Percentiles rank a stretch among this genome's conserved stretches.
Conservation (phyloP, 2,329 filamentous ascomycete species). For the Claviceps arundinis region DNA sequence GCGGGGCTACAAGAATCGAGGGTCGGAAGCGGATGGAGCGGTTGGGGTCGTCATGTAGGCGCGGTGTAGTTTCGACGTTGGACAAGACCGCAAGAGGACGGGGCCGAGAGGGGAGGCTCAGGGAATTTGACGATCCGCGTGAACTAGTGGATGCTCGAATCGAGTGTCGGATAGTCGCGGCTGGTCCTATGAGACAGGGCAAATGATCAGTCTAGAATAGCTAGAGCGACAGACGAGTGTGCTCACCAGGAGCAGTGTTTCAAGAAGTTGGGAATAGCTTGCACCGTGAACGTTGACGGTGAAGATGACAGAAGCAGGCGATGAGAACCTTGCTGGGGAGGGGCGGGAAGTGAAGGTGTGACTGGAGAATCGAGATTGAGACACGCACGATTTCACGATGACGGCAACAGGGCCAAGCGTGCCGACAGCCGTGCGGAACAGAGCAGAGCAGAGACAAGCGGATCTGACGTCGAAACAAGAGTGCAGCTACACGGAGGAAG, state of each 20-base stretch:
- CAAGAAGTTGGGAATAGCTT: background rate
- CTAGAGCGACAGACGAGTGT: background rate
- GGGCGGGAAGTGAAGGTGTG: background rate
- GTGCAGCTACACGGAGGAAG: background rate
- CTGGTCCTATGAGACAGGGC: conserved; percentile 9
- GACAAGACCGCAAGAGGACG: conserved; percentile 7
- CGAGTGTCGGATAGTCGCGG: conserved; percentile 7
- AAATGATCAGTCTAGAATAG: conserved; percentile 7
- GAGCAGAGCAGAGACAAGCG: background rate
- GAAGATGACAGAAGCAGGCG: too few species aligned
- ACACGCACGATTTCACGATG: conserved; percentile 1
- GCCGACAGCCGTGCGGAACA: background rate
- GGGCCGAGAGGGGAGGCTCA: background rate
- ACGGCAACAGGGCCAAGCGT: background rate
- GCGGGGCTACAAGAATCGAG: conserved; percentile 24
- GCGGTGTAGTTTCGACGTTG: conserved; percentile 3
- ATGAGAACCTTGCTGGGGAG: background rate
- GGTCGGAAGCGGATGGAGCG: conserved; percentile 20
- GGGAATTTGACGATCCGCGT: background rate
- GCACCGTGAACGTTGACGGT: too few species aligned
- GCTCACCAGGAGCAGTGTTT: background rate
- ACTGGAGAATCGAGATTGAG: conserved; percentile 6
- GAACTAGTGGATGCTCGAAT: conserved; percentile 5
- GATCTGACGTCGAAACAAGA: background rate
- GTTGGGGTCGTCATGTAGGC: conserved; percentile 28